Conservation (phyloP, 768 basidiomycete genomes). For the Macrocybe gigantea region DNA sequence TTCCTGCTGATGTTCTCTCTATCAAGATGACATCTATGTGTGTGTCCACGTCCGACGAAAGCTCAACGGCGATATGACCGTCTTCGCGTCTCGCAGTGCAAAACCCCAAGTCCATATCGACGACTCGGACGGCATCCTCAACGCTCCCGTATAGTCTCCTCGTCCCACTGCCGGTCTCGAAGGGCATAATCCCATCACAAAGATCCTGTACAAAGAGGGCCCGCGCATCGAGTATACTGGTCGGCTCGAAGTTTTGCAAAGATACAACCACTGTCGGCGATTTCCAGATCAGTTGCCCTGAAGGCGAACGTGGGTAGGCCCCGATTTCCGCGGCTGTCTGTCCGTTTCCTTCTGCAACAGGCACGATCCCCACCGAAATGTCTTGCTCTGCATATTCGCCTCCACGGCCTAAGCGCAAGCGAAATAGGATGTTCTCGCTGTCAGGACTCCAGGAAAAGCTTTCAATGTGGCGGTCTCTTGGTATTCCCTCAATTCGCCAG, state of each 20-base stretch:
- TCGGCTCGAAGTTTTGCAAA: conserved; percentile 23
- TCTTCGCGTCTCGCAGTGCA: too few relatives aligned
- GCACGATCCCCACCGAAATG: conserved; percentile 21
- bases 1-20: conserved; percentile 4
- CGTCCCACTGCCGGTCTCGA: conserved; percentile 3
- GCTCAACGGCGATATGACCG: conserved; percentile 23
- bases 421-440: conserved; percentile 23
- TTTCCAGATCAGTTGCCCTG: conserved; percentile 24
- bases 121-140: conserved; percentile 27
- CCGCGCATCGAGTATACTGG: conserved; percentile 24
- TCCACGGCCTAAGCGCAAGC: conserved; percentile 20
- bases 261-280: conserved; percentile 20
- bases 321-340: conserved; percentile 14
- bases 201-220: conserved; percentile 19
- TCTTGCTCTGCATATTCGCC: conserved; percentile 23
- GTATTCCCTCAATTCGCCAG: conserved; percentile 13
- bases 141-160: conserved; percentile 19
- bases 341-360: conserved; percentile 7
- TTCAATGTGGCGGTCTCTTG: conserved; percentile 22
- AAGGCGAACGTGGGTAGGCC: conserved; percentile 25
- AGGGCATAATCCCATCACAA: conserved; percentile 1
- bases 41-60: conserved; percentile 36
- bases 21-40: conserved; percentile 28
- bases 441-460: conserved; percentile 26
- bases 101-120: conserved; percentile 20